Base-by-base conservation (phyloP, 805 yeast genomes). In the Candida vaughaniae region DNA sequence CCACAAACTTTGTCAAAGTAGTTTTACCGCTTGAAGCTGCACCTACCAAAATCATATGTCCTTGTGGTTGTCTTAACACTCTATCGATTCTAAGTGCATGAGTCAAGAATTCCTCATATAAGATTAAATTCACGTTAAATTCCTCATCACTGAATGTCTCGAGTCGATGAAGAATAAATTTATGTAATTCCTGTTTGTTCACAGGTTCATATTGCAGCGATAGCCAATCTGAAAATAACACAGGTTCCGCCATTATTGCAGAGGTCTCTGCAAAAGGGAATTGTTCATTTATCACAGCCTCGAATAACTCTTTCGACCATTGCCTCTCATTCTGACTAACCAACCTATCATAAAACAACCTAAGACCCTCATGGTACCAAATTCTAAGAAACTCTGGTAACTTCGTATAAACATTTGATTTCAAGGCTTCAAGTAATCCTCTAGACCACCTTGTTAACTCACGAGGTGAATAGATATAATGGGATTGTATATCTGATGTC, bases 381-480 rank as follows among this genome's bases (percentile, higher is more conserved):
- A 89, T 42, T 28, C 88, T 62, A 0, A 84, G 54, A 15, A 88
- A 55, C 0, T 68, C 72, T 3, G 62, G 59, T 16, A 80, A 50
- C 6, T 51, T 44, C 6, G 68, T 44, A 10, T 60, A 52, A 1
- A 64, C 69, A 3, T 58, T 56, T 6, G 59, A 64, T 36, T 49
- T 57, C 22, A 75, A 48, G 0, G 80, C 77, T 23, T 72, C 75
- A 31, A 77, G 69, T 1, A 90, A 58, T n/a, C 96, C 95, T 40
- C 84, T 71, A 1, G 78, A 68, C 95, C 95, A 87, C 39, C 98
- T 66, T 0, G 97, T 88, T 10, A 90, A 68, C 55, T 90, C 98
- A 56, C 98, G 78, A 0, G 98, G 98, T 16, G 95, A 82, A 53
- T 82, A 84, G 0, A 86, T 64, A 49, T 88, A 87, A 52, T 85